Percentiles rank a stretch among this genome's conserved stretches.
phyloP scores from a whole-genome alignment of 1,139 yeast genomes.

The Candida sanyaensis region DNA sequence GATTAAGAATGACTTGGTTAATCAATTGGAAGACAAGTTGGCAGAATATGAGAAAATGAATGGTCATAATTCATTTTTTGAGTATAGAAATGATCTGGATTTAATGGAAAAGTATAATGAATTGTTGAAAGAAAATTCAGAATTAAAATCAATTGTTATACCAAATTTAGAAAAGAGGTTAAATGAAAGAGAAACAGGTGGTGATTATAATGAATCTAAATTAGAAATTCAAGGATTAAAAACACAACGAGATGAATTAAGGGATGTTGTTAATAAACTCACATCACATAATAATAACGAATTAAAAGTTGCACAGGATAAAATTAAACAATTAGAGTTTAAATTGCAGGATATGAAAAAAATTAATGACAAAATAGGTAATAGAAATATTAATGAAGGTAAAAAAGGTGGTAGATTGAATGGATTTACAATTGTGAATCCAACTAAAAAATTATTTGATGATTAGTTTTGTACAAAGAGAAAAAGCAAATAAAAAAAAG shows the following conservation, averaged over 20 bases:
- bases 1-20: constrained; percentile 48
- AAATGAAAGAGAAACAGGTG: constrained; percentile 10
- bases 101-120: constrained; percentile 41
- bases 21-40: constrained; percentile 44
- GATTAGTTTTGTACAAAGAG: background rate
- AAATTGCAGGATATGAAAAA: constrained; percentile 36
- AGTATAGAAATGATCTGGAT: constrained; percentile 15
- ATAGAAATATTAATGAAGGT: constrained; percentile 7
- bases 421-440: constrained; percentile 45
- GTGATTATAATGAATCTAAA: constrained; percentile 17
- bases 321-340: constrained; percentile 39
- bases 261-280: constrained; percentile 51
- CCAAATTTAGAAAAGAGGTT: constrained; percentile 41
- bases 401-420: constrained; percentile 40
- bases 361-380: constrained; percentile 38
- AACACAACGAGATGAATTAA: constrained; percentile 57
- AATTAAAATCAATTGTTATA: constrained; percentile 40
- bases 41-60: constrained; percentile 27
- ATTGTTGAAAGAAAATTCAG: constrained; percentile 42
- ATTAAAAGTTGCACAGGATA: constrained; percentile 43
- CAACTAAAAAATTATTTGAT: constrained; percentile 36
- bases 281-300: constrained; percentile 39
- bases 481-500: constrained; percentile 9
- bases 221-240: constrained; percentile 34
- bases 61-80: constrained; percentile 9